phyloP scores from a whole-genome alignment of 73 alveolate species.

The Symbiodinium natans region DNA sequence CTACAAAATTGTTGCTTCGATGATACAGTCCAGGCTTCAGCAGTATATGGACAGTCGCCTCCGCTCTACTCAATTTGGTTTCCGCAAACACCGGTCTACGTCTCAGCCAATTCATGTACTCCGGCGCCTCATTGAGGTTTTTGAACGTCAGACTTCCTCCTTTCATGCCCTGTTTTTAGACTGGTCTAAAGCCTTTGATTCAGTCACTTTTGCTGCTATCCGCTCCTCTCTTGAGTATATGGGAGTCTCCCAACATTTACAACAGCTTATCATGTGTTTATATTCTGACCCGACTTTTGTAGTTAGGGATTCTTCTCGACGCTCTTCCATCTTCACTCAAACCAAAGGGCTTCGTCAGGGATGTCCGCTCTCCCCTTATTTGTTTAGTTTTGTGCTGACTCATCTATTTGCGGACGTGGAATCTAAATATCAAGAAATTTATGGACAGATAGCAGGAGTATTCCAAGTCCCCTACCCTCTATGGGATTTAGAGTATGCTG shows the following conservation, averaged over 20 bases:
- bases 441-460: neutral
- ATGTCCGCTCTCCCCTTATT: neutral
- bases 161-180: neutral
- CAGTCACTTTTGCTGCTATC: neutral
- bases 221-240: neutral
- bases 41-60: neutral
- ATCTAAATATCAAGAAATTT: too few species aligned
- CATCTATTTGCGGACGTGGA: neutral
- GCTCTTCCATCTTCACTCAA: neutral
- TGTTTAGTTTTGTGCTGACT: neutral
- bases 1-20: neutral
- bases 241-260: neutral
- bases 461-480: too few species aligned
- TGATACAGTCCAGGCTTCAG: neutral
- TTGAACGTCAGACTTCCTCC: neutral
- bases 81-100: neutral
- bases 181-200: neutral
- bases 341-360: neutral
- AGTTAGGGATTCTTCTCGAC: neutral
- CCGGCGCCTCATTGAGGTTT: neutral
- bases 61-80: neutral
- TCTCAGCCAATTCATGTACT: neutral
- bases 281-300: too few species aligned
- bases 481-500: neutral
- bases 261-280: too few species aligned